Evolutionary conservation across 345 rosid species (phyloP), one percentile per base, ranked within the genome.

Genomic region (Clarkia xantiana): DNA sequence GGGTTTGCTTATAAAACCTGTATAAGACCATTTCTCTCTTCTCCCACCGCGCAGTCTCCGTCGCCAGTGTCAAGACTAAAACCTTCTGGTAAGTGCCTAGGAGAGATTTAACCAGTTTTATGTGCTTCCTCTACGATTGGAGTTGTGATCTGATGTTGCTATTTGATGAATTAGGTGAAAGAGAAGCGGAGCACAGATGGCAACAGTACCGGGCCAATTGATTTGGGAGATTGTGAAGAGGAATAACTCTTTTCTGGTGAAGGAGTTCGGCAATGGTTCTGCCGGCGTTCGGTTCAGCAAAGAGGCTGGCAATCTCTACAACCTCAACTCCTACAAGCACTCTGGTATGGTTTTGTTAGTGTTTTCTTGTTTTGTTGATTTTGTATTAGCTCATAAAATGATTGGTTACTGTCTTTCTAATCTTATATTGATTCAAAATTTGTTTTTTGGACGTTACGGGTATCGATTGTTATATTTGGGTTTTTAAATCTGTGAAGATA

Each of bases 181-280:
- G 47, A 14, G 15, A 13, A 13, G 42, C 13, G 25, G 39, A 34
- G 40, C 51, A 18, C 44, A 41, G 43, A 80, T 76, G 86, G 74
- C 83, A 38, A 65, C 83, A 39, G 71, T 76, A 6, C 71, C 78
- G 14, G 78, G 74, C 16, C 78, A 72, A 15, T 55, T 74, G 63
- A 62, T 76, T 13, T 80, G 86, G 86, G 86, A 80, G 66, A 65
- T 76, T 1, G 75, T 80, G 57, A 80, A 76, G 68, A 76, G 62
- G 56, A 76, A 70, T 75, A 80, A 74, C 58, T 71, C 51, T 1
- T 75, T 79, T 57, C 57, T 79, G 53, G 72, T 74, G 44, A 66
- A 68, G 69, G 68, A 74, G 64, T 75, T 79, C 52, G 79, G 77
- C 0, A 62, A 67, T 14, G 81, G 81, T 45, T 47, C 65, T 11